phyloP scores from a whole-genome alignment of 805 yeast species.

The Millerozyma miso region DNA sequence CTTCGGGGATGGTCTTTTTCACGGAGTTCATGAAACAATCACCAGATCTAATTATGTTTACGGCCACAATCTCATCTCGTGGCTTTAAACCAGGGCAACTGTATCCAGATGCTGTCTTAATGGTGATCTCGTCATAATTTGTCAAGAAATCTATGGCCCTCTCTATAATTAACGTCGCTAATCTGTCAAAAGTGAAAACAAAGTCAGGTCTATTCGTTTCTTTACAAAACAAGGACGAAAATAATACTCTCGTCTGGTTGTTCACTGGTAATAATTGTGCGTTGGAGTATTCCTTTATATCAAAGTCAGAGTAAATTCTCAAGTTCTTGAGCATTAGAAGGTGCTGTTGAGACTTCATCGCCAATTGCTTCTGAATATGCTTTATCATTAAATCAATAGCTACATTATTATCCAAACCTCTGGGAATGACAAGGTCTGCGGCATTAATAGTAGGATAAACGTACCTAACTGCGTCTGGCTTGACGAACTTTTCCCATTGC shows the following conservation, averaged over 20 bases:
- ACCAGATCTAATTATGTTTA: constrained; percentile 83
- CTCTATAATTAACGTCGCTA: constrained; percentile 68
- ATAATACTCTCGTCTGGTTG: constrained; percentile 68
- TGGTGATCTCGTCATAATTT: constrained; percentile 29
- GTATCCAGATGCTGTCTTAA: constrained; percentile 23
- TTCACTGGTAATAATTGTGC: constrained; percentile 42
- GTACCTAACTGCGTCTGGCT: constrained; percentile 79
- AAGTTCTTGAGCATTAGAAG: constrained; percentile 56
- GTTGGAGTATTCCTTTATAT: constrained; percentile 22
- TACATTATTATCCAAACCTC: constrained; percentile 76
- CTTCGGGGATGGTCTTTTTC: constrained; percentile 71
- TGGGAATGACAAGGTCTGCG: constrained; percentile 88
- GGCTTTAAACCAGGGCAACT: constrained; percentile 38
- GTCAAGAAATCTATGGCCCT: constrained; percentile 58
- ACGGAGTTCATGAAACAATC: constrained; percentile 85
- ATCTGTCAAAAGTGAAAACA: constrained; percentile 78
- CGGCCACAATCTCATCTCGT: constrained; percentile 57
- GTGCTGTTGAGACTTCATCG: constrained; percentile 63
- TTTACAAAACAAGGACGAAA: constrained; percentile 61
- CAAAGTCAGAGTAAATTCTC: constrained; percentile 40
- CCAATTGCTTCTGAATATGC: constrained; percentile 72
- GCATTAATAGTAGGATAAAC: constrained; percentile 71
- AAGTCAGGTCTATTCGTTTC: constrained; percentile 67
- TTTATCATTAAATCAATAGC: constrained; percentile 78
- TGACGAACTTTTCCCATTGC: constrained; percentile 90